Conservation (phyloP, 2,329 filamentous ascomycete species). For the Xylaria sp. region DNA sequence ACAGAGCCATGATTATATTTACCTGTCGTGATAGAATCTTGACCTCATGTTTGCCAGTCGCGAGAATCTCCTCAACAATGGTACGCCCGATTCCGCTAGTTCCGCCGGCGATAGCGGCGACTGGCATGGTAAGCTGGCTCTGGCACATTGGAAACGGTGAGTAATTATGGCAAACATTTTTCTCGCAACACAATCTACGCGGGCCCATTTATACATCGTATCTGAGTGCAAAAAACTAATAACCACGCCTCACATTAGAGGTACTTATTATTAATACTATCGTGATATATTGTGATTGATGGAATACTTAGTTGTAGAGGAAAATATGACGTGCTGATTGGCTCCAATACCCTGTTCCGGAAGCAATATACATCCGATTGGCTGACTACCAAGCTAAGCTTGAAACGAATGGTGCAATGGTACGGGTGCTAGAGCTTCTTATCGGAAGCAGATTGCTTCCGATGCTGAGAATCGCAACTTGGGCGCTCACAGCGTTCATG, state of each 20-base stretch:
- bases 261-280: neutral
- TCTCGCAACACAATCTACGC: neutral
- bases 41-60: conserved; percentile 20
- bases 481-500: neutral
- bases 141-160: neutral
- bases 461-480: neutral
- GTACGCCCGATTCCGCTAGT: conserved; percentile 20
- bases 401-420: neutral
- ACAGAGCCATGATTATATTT: neutral
- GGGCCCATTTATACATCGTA: neutral
- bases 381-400: neutral
- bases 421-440: neutral
- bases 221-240: neutral
- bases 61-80: conserved; percentile 24
- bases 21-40: conserved; percentile 22
- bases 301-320: neutral
- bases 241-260: neutral
- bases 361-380: conserved; percentile 19
- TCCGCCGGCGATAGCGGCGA: conserved; percentile 23
- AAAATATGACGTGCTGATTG: neutral
- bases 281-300: neutral
- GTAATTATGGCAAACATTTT: neutral
- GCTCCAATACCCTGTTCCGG: neutral
- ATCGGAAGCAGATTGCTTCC: conserved; percentile 14
- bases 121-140: conserved; percentile 18